Base-by-base conservation (phyloP, 2,329 filamentous ascomycete species). In the Neopestalotiopsis sp. region DNA sequence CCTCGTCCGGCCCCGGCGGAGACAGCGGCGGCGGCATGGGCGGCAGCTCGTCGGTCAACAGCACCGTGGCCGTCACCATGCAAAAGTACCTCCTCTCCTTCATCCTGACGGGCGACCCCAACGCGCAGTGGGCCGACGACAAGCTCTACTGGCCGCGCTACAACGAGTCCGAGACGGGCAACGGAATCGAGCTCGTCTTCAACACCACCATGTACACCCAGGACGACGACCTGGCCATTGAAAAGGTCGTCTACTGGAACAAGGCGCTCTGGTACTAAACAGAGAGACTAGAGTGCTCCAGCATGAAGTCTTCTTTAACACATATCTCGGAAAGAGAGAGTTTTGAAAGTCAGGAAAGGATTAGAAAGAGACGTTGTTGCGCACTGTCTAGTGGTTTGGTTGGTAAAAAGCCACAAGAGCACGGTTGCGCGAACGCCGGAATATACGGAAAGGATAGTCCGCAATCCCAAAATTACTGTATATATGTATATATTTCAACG, bases 131-230 rank as follows among this genome's bases (percentile, higher is more conserved):
- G 78, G 57, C 75, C 3, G 71, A 72, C 4, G 78, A 81, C 67
- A 80, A 80, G 72, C 62, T 78, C 56, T 71, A 75, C 67, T 81
- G 78, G 78, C 78, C 78, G 2, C 67, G 73, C 69, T 79, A 78
- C 67, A 72, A 74, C 62, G 76, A 73, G 17, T 32, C 45, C 24
- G 32, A 13, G 30, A 12, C 30, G 6, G n/a, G 17, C 30, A 67
- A 71, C 49, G 71, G 71, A 3, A 75, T 72, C 10, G 70, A 78
- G 63, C 57, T 80, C 4, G 73, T 80, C 24, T 77, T 80, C 69
- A 79, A 79, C 68, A 74, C 74, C 4, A 79, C 78, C 28, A 72
- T 80, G 40, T 75, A 74, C 52, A 69, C 72, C 4, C 70, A 72
- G 59, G 72, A 71, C n/a, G 78, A 79, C 68, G 74, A 78, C 61